These are phyloP conservation scores for Limnanthes douglasii DNA, from an alignment of 345 rosid genomes.

Conservation along the genomic window DNA sequence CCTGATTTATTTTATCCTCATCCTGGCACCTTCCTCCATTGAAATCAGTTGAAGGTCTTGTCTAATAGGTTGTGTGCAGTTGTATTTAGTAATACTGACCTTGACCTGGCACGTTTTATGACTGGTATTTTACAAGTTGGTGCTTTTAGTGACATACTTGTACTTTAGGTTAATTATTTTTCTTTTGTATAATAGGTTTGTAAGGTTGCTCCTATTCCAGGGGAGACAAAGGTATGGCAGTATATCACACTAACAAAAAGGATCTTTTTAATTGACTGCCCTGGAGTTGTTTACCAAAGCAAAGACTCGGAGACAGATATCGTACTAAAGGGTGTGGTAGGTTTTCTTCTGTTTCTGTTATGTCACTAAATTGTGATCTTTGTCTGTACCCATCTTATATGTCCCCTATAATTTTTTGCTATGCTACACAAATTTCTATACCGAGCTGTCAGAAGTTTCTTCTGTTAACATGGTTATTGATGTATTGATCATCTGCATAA, in stretches of 20 bases:
- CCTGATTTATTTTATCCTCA: too few relatives aligned
- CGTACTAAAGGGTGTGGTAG: constrained; percentile 92
- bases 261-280: constrained; percentile 90
- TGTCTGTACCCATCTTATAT: too few relatives aligned
- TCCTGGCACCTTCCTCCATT: too few relatives aligned
- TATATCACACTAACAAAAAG: constrained; percentile 88
- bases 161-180: neutral
- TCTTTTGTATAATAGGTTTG: constrained; percentile 41
- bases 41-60: too few relatives aligned
- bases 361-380: neutral
- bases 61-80: too few relatives aligned
- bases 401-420: too few relatives aligned
- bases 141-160: too few relatives aligned
- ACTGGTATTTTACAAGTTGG: too few relatives aligned
- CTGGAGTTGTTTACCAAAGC: constrained; percentile 93
- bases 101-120: too few relatives aligned
- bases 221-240: constrained; percentile 98
- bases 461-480: neutral
- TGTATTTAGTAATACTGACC: too few relatives aligned
- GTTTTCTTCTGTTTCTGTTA: constrained; percentile 8
- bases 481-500: too few relatives aligned
- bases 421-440: too few relatives aligned
- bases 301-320: constrained; percentile 83
- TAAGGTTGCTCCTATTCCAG: constrained; percentile 98
- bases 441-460: neutral